Percentiles rank a stretch among this genome's conserved stretches.
phyloP scores from a whole-genome alignment of 202 grass and related monocot species.

The Alloteropsis angusta region DNA sequence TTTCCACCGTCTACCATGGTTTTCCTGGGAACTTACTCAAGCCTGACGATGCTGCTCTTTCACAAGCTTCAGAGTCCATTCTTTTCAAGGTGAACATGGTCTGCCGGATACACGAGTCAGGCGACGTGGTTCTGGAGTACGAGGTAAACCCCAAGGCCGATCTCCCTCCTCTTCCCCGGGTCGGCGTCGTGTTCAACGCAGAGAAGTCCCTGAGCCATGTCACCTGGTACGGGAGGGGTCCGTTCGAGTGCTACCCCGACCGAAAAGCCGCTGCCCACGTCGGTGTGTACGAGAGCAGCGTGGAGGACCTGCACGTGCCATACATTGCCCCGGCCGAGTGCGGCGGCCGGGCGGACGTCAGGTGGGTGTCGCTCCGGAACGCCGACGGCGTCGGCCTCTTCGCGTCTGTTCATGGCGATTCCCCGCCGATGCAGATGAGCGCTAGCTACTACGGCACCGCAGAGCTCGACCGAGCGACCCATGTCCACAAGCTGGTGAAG shows the following conservation, averaged over 20 bases:
- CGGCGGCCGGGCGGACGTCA: constrained; percentile 49
- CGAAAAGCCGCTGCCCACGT: constrained; percentile 70
- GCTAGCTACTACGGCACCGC: constrained; percentile 60
- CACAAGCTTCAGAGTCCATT: constrained; percentile 12
- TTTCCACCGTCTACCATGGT: constrained; percentile 44
- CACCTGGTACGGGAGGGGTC: constrained; percentile 62
- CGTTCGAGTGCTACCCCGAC: constrained; percentile 97
- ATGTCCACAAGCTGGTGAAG: constrained; percentile 55
- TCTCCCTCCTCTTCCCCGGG: constrained; percentile 73
- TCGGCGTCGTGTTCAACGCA: constrained; percentile 56
- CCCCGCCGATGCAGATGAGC: constrained; percentile 82
- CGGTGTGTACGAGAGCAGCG: constrained; percentile 51
- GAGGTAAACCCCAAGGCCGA: constrained; percentile 55
- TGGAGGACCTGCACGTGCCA: constrained; percentile 68
- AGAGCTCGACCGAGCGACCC: constrained; percentile 66
- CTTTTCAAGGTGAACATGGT: constrained; percentile 38
- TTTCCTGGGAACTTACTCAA: constrained; percentile 38
- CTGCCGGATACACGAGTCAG: constrained; percentile 53
- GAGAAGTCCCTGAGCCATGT: constrained; percentile 51
- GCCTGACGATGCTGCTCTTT: constrained; percentile 11
- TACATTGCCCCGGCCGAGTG: constrained; percentile 74
- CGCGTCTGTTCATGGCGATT: constrained; percentile 39
- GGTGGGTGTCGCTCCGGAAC: constrained; percentile 62
- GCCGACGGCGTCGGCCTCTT: constrained; percentile 50
- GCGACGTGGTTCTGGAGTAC: constrained; percentile 59